These are phyloP conservation scores for Xylaria polymorpha DNA, from an alignment of 2,329 filamentous ascomycete species.

Conservation along the genomic window DNA sequence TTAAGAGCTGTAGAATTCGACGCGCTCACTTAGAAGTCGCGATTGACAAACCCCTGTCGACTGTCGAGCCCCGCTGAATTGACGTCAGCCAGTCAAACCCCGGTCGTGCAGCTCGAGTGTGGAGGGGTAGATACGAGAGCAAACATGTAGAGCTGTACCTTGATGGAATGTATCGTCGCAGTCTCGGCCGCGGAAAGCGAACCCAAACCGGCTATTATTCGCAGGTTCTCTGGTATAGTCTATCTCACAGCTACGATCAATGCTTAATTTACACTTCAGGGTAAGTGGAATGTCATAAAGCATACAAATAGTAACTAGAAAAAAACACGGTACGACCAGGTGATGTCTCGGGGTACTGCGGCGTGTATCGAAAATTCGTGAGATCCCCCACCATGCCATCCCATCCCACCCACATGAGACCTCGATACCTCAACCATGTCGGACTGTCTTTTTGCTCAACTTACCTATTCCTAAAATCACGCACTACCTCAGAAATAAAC, in stretches of 20 bases:
- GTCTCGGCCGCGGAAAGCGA: not conserved
- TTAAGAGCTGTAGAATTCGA: not conserved
- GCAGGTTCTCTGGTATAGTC: rapidly evolving
- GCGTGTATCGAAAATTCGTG: constrained; percentile 27
- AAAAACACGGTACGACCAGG: not conserved
- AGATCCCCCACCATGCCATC: constrained; percentile 42
- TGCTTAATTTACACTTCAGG: not conserved
- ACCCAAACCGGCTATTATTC: not conserved
- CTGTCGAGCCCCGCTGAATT: constrained; percentile 25
- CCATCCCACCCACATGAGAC: constrained; percentile 42
- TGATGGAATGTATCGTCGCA: not conserved
- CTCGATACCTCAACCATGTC: constrained; percentile 44
- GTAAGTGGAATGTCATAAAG: rapidly evolving
- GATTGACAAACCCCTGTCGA: constrained; percentile 11
- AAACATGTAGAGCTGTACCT: constrained; percentile 12
- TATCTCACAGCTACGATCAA: not conserved
- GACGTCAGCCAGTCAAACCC: constrained; percentile 38
- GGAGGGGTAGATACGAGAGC: constrained; percentile 35
- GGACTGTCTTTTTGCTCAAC: constrained; percentile 26
- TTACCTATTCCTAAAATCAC: constrained; percentile 48
- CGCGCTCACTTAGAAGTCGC: constrained; percentile 20
- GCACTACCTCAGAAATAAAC: constrained; percentile 38
- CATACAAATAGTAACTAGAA: not conserved
- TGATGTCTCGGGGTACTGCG: constrained; percentile 21
- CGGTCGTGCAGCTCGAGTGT: not conserved